Evolutionary conservation across 2,329 filamentous ascomycete genomes (phyloP).

Genomic region (Ascochyta viciae-villosae): DNA sequence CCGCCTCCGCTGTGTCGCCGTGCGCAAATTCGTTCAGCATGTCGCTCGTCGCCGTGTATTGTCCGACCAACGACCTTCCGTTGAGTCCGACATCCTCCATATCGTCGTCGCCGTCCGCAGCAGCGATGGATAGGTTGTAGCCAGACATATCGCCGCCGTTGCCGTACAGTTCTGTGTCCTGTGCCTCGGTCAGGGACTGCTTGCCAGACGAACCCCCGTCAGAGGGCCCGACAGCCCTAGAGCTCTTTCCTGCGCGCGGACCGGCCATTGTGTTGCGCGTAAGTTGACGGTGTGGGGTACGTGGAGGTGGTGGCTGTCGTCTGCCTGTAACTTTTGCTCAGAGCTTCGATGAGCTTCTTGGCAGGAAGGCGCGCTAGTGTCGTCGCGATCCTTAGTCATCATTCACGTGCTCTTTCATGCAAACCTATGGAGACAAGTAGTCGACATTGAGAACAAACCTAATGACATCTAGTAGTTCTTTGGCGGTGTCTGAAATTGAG

Average conservation of each 20-base stretch:
- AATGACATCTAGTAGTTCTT: not conserved
- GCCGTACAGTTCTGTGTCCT: conserved; percentile 85
- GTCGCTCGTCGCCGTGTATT: conserved; percentile 91
- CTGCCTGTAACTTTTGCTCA: conserved; percentile 12
- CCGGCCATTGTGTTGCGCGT: conserved; percentile 45
- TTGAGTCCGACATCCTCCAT: conserved; percentile 72
- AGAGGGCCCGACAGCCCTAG: conserved; percentile 77
- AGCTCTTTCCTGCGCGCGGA: conserved; percentile 68
- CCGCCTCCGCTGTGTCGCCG: conserved; percentile 90
- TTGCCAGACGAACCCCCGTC: conserved; percentile 85
- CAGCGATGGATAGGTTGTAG: conserved; percentile 88
- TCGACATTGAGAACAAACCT: not conserved
- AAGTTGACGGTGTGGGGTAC: conserved; percentile 16
- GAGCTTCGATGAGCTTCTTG: conserved; percentile 18
- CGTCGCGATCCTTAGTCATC: conserved; percentile 3
- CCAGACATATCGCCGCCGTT: conserved; percentile 80
- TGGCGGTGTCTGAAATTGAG: not conserved
- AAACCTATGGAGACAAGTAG: not conserved
- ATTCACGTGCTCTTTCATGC: not conserved
- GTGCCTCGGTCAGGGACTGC: conserved; percentile 86
- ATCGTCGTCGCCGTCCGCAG: conserved; percentile 77
- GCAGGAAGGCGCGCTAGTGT: conserved; percentile 13
- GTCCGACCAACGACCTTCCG: conserved; percentile 82
- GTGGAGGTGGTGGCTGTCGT: conserved; percentile 3
- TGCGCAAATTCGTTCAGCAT: conserved; percentile 95